These are phyloP conservation scores for Irpex lacteus DNA, from an alignment of 1,284 basidiomycete genomes.

Conservation along the genomic window DNA sequence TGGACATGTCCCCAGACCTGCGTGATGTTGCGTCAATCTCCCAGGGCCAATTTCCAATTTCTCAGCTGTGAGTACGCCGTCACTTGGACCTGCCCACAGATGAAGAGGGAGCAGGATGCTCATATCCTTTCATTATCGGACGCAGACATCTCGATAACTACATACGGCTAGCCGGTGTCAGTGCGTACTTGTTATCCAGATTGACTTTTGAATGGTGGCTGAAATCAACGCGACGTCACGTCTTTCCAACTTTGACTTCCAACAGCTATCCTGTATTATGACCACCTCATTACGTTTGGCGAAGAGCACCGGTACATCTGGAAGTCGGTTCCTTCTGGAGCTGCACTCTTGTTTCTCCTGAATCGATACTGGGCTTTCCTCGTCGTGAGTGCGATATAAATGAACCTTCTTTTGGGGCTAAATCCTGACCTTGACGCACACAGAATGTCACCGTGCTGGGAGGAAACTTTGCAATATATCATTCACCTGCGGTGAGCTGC, in stretches of 20 bases:
- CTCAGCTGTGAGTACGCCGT: not conserved
- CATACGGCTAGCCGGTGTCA: conserved; percentile 25
- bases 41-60: not conserved
- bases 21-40: not conserved
- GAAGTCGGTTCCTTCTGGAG: conserved; percentile 18
- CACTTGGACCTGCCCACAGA: not conserved
- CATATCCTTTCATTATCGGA: conserved; percentile 10
- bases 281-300: conserved; percentile 25
- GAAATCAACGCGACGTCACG: not conserved
- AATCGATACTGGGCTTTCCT: conserved; percentile 29
- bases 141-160: conserved; percentile 20
- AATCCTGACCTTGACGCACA: not conserved
- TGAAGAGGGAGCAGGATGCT: not conserved
- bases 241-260: not conserved
- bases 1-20: not conserved
- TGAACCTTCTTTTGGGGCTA: too few species aligned
- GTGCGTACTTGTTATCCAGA: conserved; percentile 13
- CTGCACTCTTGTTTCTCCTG: conserved; percentile 21
- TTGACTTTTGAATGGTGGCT: not conserved
- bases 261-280: conserved; percentile 26
- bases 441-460: conserved; percentile 27
- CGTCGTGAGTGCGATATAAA: conserved; percentile 18
- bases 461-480: conserved; percentile 21
- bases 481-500: conserved; percentile 1
- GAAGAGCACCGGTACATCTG: conserved; percentile 26